Percentiles rank a stretch among this genome's conserved stretches.
These are phyloP conservation scores for Aphanoascus verrucosus DNA, from an alignment of 2,329 filamentous ascomycete species.

Conservation along the genomic window DNA sequence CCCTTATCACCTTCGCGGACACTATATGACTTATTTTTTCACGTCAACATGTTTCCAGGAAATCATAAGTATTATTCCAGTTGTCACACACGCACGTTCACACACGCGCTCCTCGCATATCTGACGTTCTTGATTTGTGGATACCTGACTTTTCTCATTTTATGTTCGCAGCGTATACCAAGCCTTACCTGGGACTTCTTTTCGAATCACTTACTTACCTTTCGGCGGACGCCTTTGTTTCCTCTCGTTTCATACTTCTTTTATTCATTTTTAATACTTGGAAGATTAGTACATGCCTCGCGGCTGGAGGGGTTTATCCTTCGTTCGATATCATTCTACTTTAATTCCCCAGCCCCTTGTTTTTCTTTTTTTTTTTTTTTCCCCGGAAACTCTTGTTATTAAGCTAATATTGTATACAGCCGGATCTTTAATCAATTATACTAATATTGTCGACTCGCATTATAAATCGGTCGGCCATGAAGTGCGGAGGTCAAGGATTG, in stretches of 20 bases:
- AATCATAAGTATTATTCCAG: background rate
- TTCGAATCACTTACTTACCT: background rate
- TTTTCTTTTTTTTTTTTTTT: no score
- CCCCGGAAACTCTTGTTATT: background rate
- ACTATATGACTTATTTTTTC: background rate
- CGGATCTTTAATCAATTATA: background rate
- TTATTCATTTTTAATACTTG: conserved; percentile 1
- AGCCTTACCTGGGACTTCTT: background rate
- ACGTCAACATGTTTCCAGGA: background rate
- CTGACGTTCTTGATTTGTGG: conserved; percentile 2
- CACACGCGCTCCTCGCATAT: conserved; percentile 3
- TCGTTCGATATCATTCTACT: conserved; percentile 2
- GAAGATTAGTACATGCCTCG: conserved; percentile 23
- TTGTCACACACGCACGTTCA: background rate
- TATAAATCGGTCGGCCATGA: background rate
- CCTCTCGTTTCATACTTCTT: background rate
- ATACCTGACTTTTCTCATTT: background rate
- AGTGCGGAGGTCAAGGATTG: background rate
- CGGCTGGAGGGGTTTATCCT: conserved; percentile 12
- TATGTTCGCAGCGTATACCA: conserved; percentile 3
- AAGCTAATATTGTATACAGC: background rate
- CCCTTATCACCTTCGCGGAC: background rate
- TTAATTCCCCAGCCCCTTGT: background rate
- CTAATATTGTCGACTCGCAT: background rate
- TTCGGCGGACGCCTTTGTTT: background rate